A percentile compares a stretch with the other conserved stretches of the same genome.
phyloP scores from a whole-genome alignment of 2,329 filamentous ascomycete species.

The Monilinia fructicola region DNA sequence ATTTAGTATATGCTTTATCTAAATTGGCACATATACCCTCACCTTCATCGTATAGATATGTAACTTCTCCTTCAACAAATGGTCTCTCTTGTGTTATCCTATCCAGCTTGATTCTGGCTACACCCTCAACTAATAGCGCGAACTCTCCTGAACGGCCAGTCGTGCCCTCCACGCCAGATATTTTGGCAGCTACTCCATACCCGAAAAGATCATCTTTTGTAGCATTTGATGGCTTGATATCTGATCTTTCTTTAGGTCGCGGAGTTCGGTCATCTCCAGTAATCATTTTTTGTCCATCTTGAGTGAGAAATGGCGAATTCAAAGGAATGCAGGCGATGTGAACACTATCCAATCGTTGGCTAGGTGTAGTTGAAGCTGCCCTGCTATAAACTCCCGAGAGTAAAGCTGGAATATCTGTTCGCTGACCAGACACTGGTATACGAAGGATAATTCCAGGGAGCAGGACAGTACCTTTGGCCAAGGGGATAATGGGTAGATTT shows the following conservation, averaged over 20 bases:
- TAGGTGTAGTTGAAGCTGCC: constrained; percentile 65
- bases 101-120: constrained; percentile 73
- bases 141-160: constrained; percentile 66
- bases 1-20: constrained; percentile 27
- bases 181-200: constrained; percentile 79
- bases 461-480: constrained; percentile 77
- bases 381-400: constrained; percentile 82
- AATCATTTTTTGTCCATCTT: constrained; percentile 73
- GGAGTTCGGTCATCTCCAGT: constrained; percentile 57
- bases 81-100: constrained; percentile 74
- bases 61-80: constrained; percentile 81
- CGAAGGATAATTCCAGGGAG: constrained; percentile 83
- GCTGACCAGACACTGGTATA: constrained; percentile 74
- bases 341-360: constrained; percentile 63
- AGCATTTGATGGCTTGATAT: constrained; percentile 58
- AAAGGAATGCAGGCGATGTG: constrained; percentile 87
- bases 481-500: constrained; percentile 72
- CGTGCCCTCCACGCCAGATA: constrained; percentile 74
- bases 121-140: constrained; percentile 81
- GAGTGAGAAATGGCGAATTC: constrained; percentile 69
- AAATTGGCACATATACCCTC: constrained; percentile 35
- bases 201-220: constrained; percentile 74
- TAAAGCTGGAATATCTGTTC: constrained; percentile 84
- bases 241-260: constrained; percentile 36
- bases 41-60: constrained; percentile 69